A percentile compares a stretch with the other conserved stretches of the same genome.
These are phyloP conservation scores for Gaertneriomyces semiglobifer DNA, from an alignment of 192 early-diverging fungal species.

Conservation along the genomic window DNA sequence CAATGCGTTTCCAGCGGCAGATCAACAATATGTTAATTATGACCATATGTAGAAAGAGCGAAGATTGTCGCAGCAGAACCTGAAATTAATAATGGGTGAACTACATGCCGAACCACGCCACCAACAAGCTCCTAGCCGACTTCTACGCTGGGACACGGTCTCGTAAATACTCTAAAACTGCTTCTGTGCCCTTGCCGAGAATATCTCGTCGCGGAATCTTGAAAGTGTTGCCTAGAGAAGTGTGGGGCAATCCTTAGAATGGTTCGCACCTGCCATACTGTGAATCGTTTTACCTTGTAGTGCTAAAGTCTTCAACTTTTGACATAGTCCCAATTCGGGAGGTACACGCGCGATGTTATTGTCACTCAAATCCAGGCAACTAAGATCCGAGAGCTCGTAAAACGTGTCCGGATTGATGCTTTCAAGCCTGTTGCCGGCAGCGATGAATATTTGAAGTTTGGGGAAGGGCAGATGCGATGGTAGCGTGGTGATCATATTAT, in stretches of 20 bases:
- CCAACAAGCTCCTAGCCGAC: too few species aligned
- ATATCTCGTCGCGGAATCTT: background rate
- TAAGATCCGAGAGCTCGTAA: background rate
- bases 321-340: slow-evolving; percentile 27
- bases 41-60: too few species aligned
- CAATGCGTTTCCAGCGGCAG: too few species aligned
- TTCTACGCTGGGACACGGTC: slow-evolving; percentile 28
- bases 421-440: slow-evolving; percentile 6
- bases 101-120: too few species aligned
- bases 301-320: slow-evolving; percentile 11
- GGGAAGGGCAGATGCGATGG: slow-evolving; percentile 13
- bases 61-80: too few species aligned
- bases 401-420: slow-evolving; percentile 12
- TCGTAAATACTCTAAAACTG: slow-evolving; percentile 31
- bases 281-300: slow-evolving; percentile 29
- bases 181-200: slow-evolving; percentile 1
- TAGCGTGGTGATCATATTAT: slow-evolving; percentile 30
- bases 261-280: background rate
- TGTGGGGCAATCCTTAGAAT: background rate
- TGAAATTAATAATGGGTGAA: background rate
- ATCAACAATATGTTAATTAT: too few species aligned
- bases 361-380: slow-evolving; percentile 30
- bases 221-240: background rate
- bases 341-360: slow-evolving; percentile 24
- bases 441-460: slow-evolving; percentile 11